Evolutionary conservation across 306 rosid species (phyloP).

Genomic region (Cucumis melo): DNA sequence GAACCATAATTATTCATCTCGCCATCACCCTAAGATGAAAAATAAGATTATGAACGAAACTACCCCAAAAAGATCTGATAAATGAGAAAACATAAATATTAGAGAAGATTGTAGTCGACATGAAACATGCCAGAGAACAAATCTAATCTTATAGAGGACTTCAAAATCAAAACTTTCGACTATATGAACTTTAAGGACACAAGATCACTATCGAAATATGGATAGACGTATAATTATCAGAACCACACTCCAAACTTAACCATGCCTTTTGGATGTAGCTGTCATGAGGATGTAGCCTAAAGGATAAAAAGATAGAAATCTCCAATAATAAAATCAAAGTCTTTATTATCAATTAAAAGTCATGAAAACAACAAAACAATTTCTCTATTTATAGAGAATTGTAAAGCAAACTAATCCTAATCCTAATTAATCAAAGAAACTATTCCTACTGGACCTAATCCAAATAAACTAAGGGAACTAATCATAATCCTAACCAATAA

Average conservation of each 20-base stretch:
- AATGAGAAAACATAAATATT: neutral
- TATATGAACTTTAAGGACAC: neutral
- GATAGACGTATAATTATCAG: neutral
- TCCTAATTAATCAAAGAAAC: no score
- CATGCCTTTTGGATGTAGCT: no score
- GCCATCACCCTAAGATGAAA: slow-evolving; percentile 24
- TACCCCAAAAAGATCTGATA: neutral
- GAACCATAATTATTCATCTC: slow-evolving; percentile 43
- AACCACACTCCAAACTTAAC: neutral
- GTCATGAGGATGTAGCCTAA: no score
- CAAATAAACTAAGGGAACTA: no score
- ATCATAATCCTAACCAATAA: no score
- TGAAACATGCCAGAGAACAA: neutral
- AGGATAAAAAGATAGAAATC: no score
- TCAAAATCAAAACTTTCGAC: neutral
- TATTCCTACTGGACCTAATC: no score
- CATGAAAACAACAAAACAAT: no score
- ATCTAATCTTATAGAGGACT: neutral
- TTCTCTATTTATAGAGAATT: no score
- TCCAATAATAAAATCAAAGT: no score
- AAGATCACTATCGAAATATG: neutral
- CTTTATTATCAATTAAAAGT: no score
- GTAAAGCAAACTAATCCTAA: no score
- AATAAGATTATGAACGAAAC: neutral
- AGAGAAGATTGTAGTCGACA: neutral